Conservation (phyloP, 495 filamentous ascomycete species). For the Penicillium canariense region DNA sequence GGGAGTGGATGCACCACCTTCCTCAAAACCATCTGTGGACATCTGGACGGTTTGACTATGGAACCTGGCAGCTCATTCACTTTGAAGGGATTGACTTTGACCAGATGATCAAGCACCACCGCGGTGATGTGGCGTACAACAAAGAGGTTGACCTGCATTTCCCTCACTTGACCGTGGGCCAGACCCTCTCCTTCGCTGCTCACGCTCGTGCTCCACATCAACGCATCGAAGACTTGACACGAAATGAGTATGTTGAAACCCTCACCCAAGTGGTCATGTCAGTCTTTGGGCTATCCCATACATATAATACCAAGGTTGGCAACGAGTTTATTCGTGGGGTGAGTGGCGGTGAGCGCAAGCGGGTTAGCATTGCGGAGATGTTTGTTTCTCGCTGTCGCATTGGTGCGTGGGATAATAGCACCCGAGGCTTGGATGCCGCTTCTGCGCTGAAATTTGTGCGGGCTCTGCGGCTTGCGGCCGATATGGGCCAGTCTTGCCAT, state of each 20-base stretch:
- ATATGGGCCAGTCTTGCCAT: slow-evolving; percentile 69
- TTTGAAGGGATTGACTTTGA: slow-evolving; percentile 48
- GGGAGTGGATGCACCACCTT: slow-evolving; percentile 44
- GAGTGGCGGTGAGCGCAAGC: slow-evolving; percentile 80
- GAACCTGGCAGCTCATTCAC: slow-evolving; percentile 37
- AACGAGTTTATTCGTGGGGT: slow-evolving; percentile 58
- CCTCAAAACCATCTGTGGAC: slow-evolving; percentile 37
- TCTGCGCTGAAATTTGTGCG: slow-evolving; percentile 70
- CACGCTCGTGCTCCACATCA: slow-evolving; percentile 45
- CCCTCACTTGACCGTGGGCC: slow-evolving; percentile 60
- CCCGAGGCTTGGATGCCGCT: slow-evolving; percentile 78
- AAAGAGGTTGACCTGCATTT: slow-evolving; percentile 63
- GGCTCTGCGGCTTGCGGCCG: slow-evolving; percentile 68
- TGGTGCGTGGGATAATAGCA: slow-evolving; percentile 81
- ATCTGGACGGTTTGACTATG: slow-evolving; percentile 35
- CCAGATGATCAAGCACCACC: slow-evolving; percentile 53
- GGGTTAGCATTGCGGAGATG: slow-evolving; percentile 52
- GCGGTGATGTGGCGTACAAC: slow-evolving; percentile 65
- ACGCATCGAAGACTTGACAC: slow-evolving; percentile 39
- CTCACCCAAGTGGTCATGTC: slow-evolving; percentile 57
- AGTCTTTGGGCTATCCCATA: slow-evolving; percentile 54
- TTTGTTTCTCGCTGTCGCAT: slow-evolving; percentile 63
- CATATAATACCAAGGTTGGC: slow-evolving; percentile 48
- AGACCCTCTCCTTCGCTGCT: slow-evolving; percentile 62
- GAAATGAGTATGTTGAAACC: slow-evolving; percentile 41